phyloP scores from a whole-genome alignment of 371 early-diverging fungal species.

The Choanephora cucurbitarum region DNA sequence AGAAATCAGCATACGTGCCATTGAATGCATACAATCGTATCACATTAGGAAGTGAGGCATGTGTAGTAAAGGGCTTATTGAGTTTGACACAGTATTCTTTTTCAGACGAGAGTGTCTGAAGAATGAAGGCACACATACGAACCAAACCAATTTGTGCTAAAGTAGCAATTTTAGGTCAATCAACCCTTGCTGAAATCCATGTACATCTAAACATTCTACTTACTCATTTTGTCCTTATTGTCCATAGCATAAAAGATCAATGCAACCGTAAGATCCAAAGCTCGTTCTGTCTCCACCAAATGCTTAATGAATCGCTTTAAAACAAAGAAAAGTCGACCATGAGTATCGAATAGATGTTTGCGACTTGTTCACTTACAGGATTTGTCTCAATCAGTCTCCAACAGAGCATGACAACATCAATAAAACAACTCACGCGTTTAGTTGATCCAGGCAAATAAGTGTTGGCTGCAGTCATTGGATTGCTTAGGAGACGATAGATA shows the following conservation, averaged over 20 bases:
- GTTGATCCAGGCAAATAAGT: conserved; percentile 81
- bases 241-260: conserved; percentile 68
- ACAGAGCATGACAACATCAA: conserved; percentile 81
- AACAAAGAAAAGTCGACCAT: not conserved
- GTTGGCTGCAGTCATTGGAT: conserved; percentile 77
- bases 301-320: conserved; percentile 67
- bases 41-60: conserved; percentile 62
- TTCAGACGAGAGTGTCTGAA: conserved; percentile 84
- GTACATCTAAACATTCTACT: no score
- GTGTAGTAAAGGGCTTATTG: conserved; percentile 73
- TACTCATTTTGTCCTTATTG: conserved; percentile 63
- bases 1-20: conserved; percentile 83
- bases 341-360: no score
- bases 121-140: conserved; percentile 78
- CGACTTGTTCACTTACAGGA: conserved; percentile 45
- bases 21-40: conserved; percentile 74
- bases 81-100: conserved; percentile 74
- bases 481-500: conserved; percentile 74
- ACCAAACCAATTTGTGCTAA: conserved; percentile 75
- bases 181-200: no score
- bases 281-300: conserved; percentile 70
- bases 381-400: conserved; percentile 84
- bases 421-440: conserved; percentile 66
- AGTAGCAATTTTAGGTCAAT: no score
- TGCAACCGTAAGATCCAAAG: conserved; percentile 63